phyloP scores from a whole-genome alignment of 2,329 filamentous ascomycete species.

The Geosmithia morbida region DNA sequence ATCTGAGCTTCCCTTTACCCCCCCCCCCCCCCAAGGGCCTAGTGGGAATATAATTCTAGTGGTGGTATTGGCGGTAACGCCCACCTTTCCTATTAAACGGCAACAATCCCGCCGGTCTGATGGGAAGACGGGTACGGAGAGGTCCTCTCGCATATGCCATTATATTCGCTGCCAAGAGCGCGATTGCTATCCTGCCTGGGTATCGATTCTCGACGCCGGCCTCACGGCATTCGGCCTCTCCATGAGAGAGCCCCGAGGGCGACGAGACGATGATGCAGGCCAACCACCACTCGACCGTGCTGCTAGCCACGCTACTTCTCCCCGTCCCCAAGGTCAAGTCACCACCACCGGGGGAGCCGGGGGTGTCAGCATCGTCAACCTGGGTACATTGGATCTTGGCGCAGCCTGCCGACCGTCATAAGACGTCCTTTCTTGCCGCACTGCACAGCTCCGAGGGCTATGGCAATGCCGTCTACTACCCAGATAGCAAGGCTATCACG shows the following conservation, averaged over 20 bases:
- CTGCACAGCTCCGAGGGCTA: slow-evolving; percentile 12
- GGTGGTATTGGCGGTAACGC: no score
- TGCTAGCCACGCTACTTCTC: slow-evolving; percentile 17
- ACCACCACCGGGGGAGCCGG: slow-evolving; percentile 7
- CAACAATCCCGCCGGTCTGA: no score
- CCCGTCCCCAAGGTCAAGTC: slow-evolving; percentile 15
- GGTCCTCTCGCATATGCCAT: no score
- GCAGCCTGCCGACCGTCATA: slow-evolving; percentile 9
- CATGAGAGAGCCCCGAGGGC: slow-evolving; percentile 13
- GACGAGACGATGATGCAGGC: slow-evolving; percentile 25
- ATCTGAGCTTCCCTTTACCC: no score
- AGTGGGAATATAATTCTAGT: no score
- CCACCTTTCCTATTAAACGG: no score
- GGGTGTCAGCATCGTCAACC: slow-evolving; percentile 15
- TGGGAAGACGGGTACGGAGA: slow-evolving; percentile 11
- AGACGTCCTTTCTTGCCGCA: slow-evolving; percentile 4
- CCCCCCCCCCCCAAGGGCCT: no score
- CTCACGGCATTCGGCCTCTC: slow-evolving; percentile 10
- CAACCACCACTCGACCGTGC: slow-evolving; percentile 20
- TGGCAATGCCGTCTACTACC: slow-evolving; percentile 9
- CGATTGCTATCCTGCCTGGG: no score
- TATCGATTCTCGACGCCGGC: slow-evolving; percentile 35
- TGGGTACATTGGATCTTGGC: slow-evolving; percentile 11
- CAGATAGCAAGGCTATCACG: slow-evolving; percentile 14
- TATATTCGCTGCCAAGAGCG: no score